These are phyloP conservation scores for Melanogaster broomeanus DNA, from an alignment of 768 basidiomycete species.

Conservation along the genomic window DNA sequence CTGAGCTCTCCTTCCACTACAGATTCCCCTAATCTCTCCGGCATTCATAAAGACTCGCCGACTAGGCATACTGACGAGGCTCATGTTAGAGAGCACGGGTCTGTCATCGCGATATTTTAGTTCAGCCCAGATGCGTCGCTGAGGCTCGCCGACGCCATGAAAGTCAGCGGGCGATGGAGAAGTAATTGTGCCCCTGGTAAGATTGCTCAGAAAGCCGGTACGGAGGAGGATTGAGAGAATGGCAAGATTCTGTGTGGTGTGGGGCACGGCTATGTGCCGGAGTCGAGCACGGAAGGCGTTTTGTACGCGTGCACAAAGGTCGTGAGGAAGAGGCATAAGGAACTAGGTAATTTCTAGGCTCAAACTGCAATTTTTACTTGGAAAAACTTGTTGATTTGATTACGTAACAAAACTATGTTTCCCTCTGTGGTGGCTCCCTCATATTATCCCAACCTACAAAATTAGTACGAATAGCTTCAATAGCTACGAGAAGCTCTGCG, in stretches of 20 bases:
- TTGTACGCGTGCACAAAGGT: conserved; percentile 88
- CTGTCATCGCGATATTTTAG: conserved; percentile 92
- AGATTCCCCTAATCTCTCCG: too few species aligned
- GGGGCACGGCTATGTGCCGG: conserved; percentile 71
- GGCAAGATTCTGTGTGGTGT: conserved; percentile 87
- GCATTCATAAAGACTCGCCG: conserved; percentile 75
- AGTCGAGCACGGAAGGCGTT: conserved; percentile 92
- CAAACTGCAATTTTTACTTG: background rate
- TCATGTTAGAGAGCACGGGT: conserved; percentile 79
- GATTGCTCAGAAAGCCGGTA: conserved; percentile 79
- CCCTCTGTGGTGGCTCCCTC: background rate
- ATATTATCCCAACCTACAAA: conserved; percentile 8
- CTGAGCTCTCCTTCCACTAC: conserved; percentile 80
- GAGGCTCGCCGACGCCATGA: conserved; percentile 53
- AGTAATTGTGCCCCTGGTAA: conserved; percentile 77
- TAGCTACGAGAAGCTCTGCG: conserved; percentile 35
- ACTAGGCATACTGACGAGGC: conserved; percentile 81
- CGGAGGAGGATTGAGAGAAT: conserved; percentile 92
- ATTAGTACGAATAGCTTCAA: conserved; percentile 28
- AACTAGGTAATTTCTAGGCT: background rate
- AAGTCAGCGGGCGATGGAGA: conserved; percentile 69
- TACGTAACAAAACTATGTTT: too few species aligned
- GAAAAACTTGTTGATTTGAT: too few species aligned
- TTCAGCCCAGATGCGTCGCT: conserved; percentile 88
- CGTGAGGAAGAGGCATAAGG: conserved; percentile 65